Percentiles rank a stretch among this genome's conserved stretches.
Conservation (phyloP, 2,329 filamentous ascomycete species). For the Ascochyta fabae region DNA sequence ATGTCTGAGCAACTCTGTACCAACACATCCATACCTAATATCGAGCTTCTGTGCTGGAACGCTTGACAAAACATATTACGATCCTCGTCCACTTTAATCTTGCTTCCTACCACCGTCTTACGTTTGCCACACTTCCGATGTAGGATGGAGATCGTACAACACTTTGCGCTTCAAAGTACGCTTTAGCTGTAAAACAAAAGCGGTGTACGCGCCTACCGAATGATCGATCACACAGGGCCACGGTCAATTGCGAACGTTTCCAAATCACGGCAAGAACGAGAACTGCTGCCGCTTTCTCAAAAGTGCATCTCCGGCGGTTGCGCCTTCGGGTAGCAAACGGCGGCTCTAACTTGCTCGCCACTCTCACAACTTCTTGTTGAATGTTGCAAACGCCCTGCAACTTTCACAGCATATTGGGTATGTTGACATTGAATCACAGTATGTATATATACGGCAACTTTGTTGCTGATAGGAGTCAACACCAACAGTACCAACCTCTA, state of each 20-base stretch:
- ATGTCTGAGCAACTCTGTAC: slow-evolving; percentile 25
- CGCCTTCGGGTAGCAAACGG: background rate
- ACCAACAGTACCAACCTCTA: background rate
- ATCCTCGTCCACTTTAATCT: background rate
- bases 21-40: slow-evolving; percentile 24
- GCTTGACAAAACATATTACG: slow-evolving; percentile 2
- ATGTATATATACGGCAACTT: background rate
- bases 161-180: background rate
- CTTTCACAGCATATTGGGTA: background rate
- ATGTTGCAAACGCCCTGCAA: background rate
- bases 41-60: background rate
- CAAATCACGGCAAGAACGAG: background rate
- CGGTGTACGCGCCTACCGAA: background rate
- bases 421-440: slow-evolving; percentile 1
- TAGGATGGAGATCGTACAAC: background rate
- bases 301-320: background rate
- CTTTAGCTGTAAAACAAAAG: background rate
- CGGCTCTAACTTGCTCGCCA: background rate
- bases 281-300: background rate
- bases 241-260: background rate
- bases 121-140: background rate
- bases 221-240: background rate
- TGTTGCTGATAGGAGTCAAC: background rate
- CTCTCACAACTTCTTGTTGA: background rate
- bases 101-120: background rate